These are phyloP conservation scores for Coemansia sp. DNA, from an alignment of 192 early-diverging fungal species.

Conservation along the genomic window DNA sequence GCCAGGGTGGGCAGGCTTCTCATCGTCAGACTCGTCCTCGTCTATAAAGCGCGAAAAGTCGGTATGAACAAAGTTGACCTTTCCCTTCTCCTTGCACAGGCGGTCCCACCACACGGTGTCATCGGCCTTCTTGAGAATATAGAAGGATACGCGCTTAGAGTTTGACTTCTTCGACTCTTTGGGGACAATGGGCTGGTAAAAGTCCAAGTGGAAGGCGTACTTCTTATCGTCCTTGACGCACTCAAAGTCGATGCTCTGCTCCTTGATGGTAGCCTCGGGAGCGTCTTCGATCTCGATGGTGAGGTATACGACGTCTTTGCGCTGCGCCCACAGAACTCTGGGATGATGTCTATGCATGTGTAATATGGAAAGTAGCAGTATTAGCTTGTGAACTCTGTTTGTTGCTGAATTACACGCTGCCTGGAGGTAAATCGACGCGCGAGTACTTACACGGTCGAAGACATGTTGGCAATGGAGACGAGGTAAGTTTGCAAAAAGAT, in stretches of 20 bases:
- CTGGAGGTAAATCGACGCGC: neutral
- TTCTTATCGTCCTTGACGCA: slow-evolving; percentile 63
- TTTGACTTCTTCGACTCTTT: slow-evolving; percentile 69
- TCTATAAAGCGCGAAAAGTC: slow-evolving; percentile 92
- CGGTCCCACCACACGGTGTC: slow-evolving; percentile 78
- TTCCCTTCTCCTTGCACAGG: slow-evolving; percentile 66
- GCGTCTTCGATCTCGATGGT: slow-evolving; percentile 81
- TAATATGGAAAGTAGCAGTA: neutral
- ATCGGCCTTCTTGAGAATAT: slow-evolving; percentile 73
- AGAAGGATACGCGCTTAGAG: slow-evolving; percentile 63
- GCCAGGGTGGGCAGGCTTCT: slow-evolving; percentile 52
- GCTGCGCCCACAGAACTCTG: slow-evolving; percentile 89
- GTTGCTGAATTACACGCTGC: neutral
- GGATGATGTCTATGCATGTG: slow-evolving; percentile 54
- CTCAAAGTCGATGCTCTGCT: slow-evolving; percentile 58
- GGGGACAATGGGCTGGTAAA: slow-evolving; percentile 70
- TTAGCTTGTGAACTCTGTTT: neutral
- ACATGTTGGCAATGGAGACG: slow-evolving; percentile 2
- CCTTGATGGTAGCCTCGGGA: slow-evolving; percentile 40
- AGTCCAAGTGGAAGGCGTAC: slow-evolving; percentile 76
- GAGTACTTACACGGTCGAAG: slow-evolving; percentile 25
- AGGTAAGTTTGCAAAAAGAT: neutral
- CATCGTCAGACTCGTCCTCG: slow-evolving; percentile 91
- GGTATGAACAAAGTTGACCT: slow-evolving; percentile 80
- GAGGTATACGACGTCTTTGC: slow-evolving; percentile 75